Percentiles rank a stretch among this genome's conserved stretches.
phyloP scores from a whole-genome alignment of 1,139 yeast genomes.

The Insectozyma bohioensis region DNA sequence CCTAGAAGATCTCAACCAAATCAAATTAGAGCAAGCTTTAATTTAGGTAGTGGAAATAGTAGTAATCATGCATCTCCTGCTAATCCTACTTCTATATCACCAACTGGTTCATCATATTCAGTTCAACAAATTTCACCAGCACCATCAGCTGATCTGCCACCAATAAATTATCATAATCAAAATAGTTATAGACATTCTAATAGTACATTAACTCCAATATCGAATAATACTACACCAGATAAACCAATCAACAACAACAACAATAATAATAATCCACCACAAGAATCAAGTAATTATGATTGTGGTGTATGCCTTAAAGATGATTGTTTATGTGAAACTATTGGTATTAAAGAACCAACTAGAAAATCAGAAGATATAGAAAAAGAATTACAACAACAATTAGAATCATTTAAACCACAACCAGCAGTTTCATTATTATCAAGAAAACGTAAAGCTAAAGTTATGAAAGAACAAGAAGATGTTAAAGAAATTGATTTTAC shows the following conservation, averaged over 20 bases:
- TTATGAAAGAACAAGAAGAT: constrained; percentile 11
- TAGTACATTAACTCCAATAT: constrained; percentile 18
- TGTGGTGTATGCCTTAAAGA: constrained; percentile 73
- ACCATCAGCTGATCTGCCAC: constrained; percentile 52
- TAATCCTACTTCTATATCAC: constrained; percentile 22
- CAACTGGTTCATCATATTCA: constrained; percentile 35
- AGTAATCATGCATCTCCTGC: constrained; percentile 15
- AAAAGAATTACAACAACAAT: constrained; percentile 28
- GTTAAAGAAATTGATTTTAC: constrained; percentile 56
- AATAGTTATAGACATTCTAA: constrained; percentile 4
- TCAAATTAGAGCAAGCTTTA: not conserved
- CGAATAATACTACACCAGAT: constrained; percentile 17
- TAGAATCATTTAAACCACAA: constrained; percentile 51
- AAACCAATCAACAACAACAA: constrained; percentile 1
- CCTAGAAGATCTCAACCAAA: constrained; percentile 3
- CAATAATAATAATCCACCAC: constrained; percentile 3
- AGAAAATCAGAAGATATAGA: constrained; percentile 7
- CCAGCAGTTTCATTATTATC: constrained; percentile 61
- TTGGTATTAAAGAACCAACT: constrained; percentile 48
- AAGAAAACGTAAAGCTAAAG: constrained; percentile 23
- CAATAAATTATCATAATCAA: constrained; percentile 12
- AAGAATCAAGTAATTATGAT: constrained; percentile 29
- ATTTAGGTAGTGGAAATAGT: not conserved
- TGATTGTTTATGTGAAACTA: constrained; percentile 65
- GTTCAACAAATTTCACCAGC: constrained; percentile 55